A percentile compares a stretch with the other conserved stretches of the same genome.
phyloP scores from a whole-genome alignment of 495 filamentous ascomycete genomes.

The Aspergillus leporis region DNA sequence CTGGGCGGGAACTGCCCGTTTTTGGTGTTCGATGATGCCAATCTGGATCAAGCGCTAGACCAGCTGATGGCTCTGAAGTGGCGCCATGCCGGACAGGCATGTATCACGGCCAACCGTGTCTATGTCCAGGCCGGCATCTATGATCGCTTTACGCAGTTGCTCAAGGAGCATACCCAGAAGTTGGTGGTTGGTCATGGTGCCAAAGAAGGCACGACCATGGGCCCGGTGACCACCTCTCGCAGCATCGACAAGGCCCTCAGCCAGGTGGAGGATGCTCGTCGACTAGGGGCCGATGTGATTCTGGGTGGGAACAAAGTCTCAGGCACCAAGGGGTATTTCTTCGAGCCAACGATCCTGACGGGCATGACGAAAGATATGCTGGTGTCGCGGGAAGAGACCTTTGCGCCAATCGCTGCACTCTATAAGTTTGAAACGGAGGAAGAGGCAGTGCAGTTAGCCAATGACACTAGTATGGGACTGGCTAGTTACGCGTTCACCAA shows the following conservation, averaged over 20 bases:
- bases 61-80: slow-evolving; percentile 65
- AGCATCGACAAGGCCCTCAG: slow-evolving; percentile 62
- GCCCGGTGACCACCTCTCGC: slow-evolving; percentile 64
- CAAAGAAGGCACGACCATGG: slow-evolving; percentile 60
- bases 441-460: slow-evolving; percentile 61
- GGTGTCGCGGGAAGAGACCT: slow-evolving; percentile 67
- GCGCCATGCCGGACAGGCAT: slow-evolving; percentile 70
- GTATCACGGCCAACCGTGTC: slow-evolving; percentile 71
- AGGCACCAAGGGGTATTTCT: slow-evolving; percentile 63
- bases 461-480: slow-evolving; percentile 69
- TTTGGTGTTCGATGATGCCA: slow-evolving; percentile 72
- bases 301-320: slow-evolving; percentile 56
- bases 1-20: slow-evolving; percentile 77
- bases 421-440: slow-evolving; percentile 72
- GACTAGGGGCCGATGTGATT: slow-evolving; percentile 58
- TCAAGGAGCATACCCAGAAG: slow-evolving; percentile 54
- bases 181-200: slow-evolving; percentile 68
- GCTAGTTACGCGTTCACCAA: slow-evolving; percentile 75
- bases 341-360: slow-evolving; percentile 68
- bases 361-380: slow-evolving; percentile 63
- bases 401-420: slow-evolving; percentile 67
- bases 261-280: slow-evolving; percentile 64
- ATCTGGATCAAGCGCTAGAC: slow-evolving; percentile 61
- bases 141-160: slow-evolving; percentile 51
- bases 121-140: slow-evolving; percentile 65